Percentiles rank a stretch among this genome's conserved stretches.
phyloP scores from a whole-genome alignment of 2,329 filamentous ascomycete species.

The Clonostachys byssicola region DNA sequence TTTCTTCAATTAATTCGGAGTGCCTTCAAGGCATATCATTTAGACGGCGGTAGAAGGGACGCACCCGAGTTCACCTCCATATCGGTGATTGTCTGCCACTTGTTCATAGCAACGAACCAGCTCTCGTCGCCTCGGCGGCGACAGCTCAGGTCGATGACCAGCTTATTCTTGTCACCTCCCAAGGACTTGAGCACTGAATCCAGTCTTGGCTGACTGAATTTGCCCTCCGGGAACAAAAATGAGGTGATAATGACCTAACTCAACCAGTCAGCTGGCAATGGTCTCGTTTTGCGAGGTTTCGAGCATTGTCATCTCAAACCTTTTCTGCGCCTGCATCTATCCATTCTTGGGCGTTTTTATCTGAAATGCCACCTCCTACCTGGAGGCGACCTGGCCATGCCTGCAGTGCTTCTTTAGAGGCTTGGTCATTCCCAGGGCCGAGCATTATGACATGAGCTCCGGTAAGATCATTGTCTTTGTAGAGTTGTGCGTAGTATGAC shows the following conservation, averaged over 20 bases:
- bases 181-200: conserved; percentile 70
- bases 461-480: conserved; percentile 66
- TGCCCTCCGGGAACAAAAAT: conserved; percentile 81
- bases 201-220: conserved; percentile 74
- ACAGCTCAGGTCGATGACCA: conserved; percentile 95
- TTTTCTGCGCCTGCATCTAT: conserved; percentile 84
- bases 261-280: neutral
- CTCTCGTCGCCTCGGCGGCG: conserved; percentile 64
- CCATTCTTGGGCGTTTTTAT: conserved; percentile 81
- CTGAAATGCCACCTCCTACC: conserved; percentile 89
- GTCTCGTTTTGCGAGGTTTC: neutral
- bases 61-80: conserved; percentile 87
- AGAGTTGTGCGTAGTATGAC: conserved; percentile 75
- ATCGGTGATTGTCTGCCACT: conserved; percentile 97
- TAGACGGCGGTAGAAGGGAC: neutral
- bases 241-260: conserved; percentile 93
- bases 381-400: conserved; percentile 82
- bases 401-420: conserved; percentile 70
- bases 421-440: conserved; percentile 78
- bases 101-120: conserved; percentile 99
- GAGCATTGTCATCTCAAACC: conserved; percentile 44
- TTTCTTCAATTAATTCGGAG: neutral
- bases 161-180: conserved; percentile 68
- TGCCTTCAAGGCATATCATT: neutral
- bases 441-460: conserved; percentile 98